Percentiles rank a stretch among this genome's conserved stretches.
Evolutionary conservation across 257 asterid species (phyloP).

Genomic region (Primulina tabacum): DNA sequence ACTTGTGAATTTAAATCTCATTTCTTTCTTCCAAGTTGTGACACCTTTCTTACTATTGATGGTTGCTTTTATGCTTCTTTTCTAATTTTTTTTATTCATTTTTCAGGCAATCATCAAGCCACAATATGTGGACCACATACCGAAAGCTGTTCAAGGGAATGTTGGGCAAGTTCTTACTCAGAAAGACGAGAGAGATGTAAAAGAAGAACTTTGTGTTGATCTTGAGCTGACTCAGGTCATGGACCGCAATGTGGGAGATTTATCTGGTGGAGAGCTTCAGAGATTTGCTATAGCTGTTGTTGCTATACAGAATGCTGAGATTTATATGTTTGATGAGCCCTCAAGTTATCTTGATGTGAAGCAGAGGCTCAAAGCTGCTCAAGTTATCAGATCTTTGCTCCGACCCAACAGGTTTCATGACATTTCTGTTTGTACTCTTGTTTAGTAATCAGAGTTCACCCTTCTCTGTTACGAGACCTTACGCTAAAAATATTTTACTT

Average conservation of each 20-base stretch:
- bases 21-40: not conserved
- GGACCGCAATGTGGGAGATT: constrained; percentile 96
- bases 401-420: constrained; percentile 67
- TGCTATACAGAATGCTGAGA: constrained; percentile 90
- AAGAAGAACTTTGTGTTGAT: constrained; percentile 64
- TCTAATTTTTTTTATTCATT: constrained; percentile 12
- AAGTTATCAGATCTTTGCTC: constrained; percentile 91
- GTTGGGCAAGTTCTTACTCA: constrained; percentile 96
- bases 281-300: constrained; percentile 98
- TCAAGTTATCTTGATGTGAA: constrained; percentile 98
- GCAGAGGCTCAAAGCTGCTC: constrained; percentile 99
- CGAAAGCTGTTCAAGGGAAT: constrained; percentile 98
- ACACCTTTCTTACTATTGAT: not conserved
- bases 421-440: constrained; percentile 12
- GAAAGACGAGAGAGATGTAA: constrained; percentile 88
- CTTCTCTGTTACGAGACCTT: constrained; percentile 4
- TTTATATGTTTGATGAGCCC: constrained; percentile 99
- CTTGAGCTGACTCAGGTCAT: constrained; percentile 90
- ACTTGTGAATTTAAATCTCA: not conserved
- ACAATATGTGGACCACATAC: constrained; percentile 96
- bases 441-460: constrained; percentile 7
- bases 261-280: constrained; percentile 99
- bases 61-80: constrained; percentile 8
- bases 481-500: constrained; percentile 21
- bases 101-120: constrained; percentile 93